Evolutionary conservation across 768 basidiomycete species (phyloP).

Genomic region (Coprinopsis marcescibilis): DNA sequence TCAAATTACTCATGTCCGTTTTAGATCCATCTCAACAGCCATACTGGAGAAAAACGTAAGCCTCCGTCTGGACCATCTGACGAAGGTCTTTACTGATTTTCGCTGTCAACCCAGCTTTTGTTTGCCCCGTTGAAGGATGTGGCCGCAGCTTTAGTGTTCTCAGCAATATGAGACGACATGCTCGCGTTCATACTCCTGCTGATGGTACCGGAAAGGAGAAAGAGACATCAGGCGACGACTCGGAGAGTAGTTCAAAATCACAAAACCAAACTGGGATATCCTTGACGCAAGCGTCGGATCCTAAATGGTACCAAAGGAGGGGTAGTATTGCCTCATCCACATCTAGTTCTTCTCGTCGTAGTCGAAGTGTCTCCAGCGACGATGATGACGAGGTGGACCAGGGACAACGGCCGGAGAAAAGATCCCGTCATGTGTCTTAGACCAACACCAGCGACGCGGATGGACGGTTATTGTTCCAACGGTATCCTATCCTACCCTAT

Average conservation of each 20-base stretch:
- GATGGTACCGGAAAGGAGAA: constrained; percentile 24
- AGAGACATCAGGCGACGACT: constrained; percentile 42
- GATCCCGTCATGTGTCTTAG: constrained; percentile 7
- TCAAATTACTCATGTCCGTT: not conserved
- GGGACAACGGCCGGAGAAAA: constrained; percentile 25
- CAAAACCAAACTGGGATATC: constrained; percentile 16
- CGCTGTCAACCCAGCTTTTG: constrained; percentile 49
- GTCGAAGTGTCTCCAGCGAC: constrained; percentile 33
- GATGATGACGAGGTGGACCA: constrained; percentile 24
- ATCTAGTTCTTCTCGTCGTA: constrained; percentile 34
- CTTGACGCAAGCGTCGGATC: constrained; percentile 1
- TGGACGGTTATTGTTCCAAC: no score
- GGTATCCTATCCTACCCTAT: no score
- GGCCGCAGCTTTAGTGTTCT: constrained; percentile 81
- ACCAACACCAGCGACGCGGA: not conserved
- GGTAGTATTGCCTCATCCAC: constrained; percentile 36
- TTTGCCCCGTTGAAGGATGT: constrained; percentile 69
- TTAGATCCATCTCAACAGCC: constrained; percentile 80
- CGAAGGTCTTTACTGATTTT: constrained; percentile 11
- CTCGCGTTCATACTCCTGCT: constrained; percentile 55
- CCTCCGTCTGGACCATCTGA: constrained; percentile 12
- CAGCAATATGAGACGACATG: constrained; percentile 85
- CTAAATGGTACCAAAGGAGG: constrained; percentile 27
- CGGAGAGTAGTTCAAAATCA: constrained; percentile 16
- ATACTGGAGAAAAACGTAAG: constrained; percentile 83